Evolutionary conservation across 441 rosid species (phyloP).

Genomic region (Adansonia gregorii): DNA sequence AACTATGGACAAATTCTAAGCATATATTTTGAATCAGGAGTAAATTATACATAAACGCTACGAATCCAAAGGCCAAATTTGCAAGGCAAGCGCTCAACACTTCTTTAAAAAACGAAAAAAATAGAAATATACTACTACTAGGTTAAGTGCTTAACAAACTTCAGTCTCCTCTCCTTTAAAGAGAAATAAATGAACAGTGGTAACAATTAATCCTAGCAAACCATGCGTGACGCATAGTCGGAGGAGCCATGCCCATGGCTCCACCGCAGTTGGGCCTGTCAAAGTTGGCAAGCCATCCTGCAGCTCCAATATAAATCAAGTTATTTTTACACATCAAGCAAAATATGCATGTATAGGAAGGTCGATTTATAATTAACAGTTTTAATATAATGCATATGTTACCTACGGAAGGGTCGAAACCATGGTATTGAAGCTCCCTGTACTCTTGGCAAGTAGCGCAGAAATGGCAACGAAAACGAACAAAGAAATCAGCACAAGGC

Average conservation of each 20-base stretch:
- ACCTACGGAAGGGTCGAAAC: not conserved
- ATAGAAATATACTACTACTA: too few species aligned
- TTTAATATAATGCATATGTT: not conserved
- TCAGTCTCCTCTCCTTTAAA: too few species aligned
- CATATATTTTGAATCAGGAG: too few species aligned
- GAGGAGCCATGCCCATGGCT: not conserved
- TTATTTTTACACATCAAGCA: not conserved
- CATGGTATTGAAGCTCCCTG: slow-evolving; percentile 4
- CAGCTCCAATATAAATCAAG: not conserved
- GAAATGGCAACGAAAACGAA: not conserved
- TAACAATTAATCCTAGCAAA: not conserved
- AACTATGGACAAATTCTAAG: too few species aligned
- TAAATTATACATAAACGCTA: too few species aligned
- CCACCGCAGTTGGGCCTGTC: slow-evolving; percentile 5
- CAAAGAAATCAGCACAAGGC: slow-evolving; percentile 16
- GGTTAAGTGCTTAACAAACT: too few species aligned
- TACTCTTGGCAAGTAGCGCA: slow-evolving; percentile 14
- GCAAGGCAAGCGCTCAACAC: too few species aligned
- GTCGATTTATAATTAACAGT: not conserved
- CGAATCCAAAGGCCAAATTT: too few species aligned
- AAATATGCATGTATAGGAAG: not conserved
- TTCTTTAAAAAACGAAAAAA: too few species aligned
- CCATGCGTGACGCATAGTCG: not conserved
- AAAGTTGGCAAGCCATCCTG: slow-evolving; percentile 13
- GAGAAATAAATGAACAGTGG: too few species aligned